Base-by-base conservation (phyloP, 371 early-diverging fungal species). In the Actinomortierella ambigua region DNA sequence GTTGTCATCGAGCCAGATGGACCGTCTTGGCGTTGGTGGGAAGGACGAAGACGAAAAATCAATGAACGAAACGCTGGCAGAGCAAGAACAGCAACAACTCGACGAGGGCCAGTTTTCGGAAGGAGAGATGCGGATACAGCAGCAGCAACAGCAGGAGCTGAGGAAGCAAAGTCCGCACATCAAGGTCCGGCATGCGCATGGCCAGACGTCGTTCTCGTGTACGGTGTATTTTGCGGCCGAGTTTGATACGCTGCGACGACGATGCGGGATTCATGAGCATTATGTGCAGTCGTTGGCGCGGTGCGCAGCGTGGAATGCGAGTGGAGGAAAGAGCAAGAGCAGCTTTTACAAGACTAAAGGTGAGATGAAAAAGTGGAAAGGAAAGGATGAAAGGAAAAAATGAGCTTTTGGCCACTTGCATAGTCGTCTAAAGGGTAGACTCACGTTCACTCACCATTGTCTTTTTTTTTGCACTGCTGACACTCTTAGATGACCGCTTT, bases 141-240 rank as follows among this genome's bases (percentile, higher is more conserved):
- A n/a, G 11, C 62, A 65, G 27, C 40, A 42, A 23, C 67, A 71
- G 28, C n/a, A 28, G 0, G 50, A 46, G 13, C 46, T 62, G 18
- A 46, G 53, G 24, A 47, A 28, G 18, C 41, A 52, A 26, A 66
- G 67, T 53, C 67, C 73, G n/a, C 73, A 73, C 50, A 20, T 73
- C 49, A 73, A 73, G 26, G 59, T 63, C 24, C 73, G 67, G 66
- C 66, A 59, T 68, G 81, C 84, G 6, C 90, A 92, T 58, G 92
- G 91, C 8, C 80, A 81, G 17, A 79, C 88, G 3, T 82, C 85
- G 48, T 86, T 95, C 65, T 81, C 85, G 15, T 96, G 96, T 77
- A 89, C 86, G 28, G 85, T 95, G 1, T 96, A 88, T 61, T 96
- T 87, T 75, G 93, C 94, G 0, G 86, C 86, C 57, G 90, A 95